phyloP scores from a whole-genome alignment of 73 alveolate genomes.

The Symbiodinium pilosum region DNA sequence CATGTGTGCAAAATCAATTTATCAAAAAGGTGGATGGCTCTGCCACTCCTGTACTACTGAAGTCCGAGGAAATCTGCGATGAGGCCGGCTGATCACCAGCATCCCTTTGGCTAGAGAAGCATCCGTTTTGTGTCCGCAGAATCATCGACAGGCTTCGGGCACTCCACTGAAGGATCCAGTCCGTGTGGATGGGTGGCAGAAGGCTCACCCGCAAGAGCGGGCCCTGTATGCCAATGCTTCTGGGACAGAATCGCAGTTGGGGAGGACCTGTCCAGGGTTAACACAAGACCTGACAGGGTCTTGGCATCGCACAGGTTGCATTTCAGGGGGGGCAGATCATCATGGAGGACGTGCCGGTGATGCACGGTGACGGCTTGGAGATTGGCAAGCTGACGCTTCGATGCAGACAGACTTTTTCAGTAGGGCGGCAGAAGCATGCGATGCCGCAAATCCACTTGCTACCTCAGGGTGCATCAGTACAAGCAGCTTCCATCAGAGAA shows the following conservation, averaged over 20 bases:
- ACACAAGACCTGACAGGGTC: neutral
- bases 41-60: slow-evolving; percentile 21
- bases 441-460: too few relatives aligned
- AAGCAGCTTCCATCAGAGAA: neutral
- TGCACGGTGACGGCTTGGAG: slow-evolving; percentile 14
- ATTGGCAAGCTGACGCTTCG: slow-evolving; percentile 16
- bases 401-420: too few relatives aligned
- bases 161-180: neutral
- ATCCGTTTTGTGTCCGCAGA: too few relatives aligned
- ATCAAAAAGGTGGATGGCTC: slow-evolving; percentile 40
- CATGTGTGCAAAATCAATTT: too few relatives aligned
- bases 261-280: too few relatives aligned
- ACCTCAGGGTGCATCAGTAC: neutral
- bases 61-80: slow-evolving; percentile 10
- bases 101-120: too few relatives aligned
- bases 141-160: slow-evolving; percentile 21
- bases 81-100: neutral
- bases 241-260: neutral
- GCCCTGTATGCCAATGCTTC: neutral
- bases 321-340: slow-evolving; percentile 4
- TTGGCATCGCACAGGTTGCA: slow-evolving; percentile 27
- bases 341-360: slow-evolving; percentile 28
- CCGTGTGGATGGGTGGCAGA: neutral
- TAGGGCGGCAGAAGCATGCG: too few relatives aligned
- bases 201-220: neutral